Base-by-base conservation (phyloP, 1,139 yeast species). In the Kodamaea fungicola region DNA sequence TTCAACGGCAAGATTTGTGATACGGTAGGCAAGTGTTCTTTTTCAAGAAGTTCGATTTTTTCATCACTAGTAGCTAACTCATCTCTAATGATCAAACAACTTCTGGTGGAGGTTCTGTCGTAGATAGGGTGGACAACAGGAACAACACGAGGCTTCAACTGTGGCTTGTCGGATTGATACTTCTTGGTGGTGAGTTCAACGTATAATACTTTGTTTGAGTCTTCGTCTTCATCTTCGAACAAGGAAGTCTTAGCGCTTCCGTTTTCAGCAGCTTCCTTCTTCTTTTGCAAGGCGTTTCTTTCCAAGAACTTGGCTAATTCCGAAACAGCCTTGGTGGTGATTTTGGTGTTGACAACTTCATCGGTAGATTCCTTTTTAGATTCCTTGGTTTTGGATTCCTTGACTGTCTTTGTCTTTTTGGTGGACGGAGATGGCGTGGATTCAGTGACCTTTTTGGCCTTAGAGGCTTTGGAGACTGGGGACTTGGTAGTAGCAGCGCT, bases 71-170 rank as follows among this genome's bases (percentile, higher is more conserved):
- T 86, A 61, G 59, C 78, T 65, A 55, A 78, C 69, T 62, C 61
- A 44, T 88, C 96, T 54, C 88, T 80, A 28, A 83, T 70, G 44
- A 92, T 77, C 47, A 92, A 62, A 57, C 96, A 85, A 29, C 85
- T 72, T 41, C 75, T 76, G 49, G 78, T 67, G 42, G 73, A 73
- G 16, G 71, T 71, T 24, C 64, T 53, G 31, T 71, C 59, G 50
- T 57, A 44, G 35, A 79, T 60, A 5, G 83, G 60, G 51, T 80
- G 70, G 34, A 81, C 67, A 34, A 84, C 56, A 36, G 64, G 55
- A 39, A 90, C 71, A 38, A 77, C 58, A 54, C 78, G 80, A 31
- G 96, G 94, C 63, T 89, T 89, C 54, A 88, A 76, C 41, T 71
- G 71, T 46, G 83, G 81, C 52, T 78, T 75, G 32, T 77, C 65